Conservation (phyloP, 139 green algal genomes). For the Asterochloris erici region DNA sequence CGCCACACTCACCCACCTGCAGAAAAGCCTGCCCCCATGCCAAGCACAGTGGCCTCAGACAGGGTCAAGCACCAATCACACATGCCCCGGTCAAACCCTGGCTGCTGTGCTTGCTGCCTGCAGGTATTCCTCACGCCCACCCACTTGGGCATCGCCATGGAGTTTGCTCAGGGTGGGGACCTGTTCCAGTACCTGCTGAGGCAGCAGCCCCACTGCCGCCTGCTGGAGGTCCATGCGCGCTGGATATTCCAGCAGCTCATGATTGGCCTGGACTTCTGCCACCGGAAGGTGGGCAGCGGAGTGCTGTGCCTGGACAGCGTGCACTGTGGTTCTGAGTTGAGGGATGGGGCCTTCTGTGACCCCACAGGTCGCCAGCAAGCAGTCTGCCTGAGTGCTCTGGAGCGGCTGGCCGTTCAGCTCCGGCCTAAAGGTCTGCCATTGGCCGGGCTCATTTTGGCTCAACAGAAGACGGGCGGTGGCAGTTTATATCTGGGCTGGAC, state of each 20-base stretch:
- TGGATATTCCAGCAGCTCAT: constrained; percentile 67
- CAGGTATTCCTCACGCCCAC: constrained; percentile 48
- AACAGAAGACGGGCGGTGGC: no score
- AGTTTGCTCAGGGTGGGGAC: constrained; percentile 67
- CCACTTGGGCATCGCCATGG: constrained; percentile 57
- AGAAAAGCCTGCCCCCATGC: not conserved
- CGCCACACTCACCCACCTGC: no score
- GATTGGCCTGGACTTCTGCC: constrained; percentile 55
- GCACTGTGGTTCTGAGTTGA: no score
- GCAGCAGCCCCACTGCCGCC: not conserved
- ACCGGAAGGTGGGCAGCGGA: constrained; percentile 14
- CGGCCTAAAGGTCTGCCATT: no score
- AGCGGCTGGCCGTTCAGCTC: no score
- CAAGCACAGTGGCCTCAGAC: not conserved
- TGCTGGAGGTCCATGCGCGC: constrained; percentile 28
- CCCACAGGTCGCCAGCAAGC: no score
- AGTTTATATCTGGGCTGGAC: no score
- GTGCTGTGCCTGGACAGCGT: no score
- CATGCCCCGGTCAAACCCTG: not conserved
- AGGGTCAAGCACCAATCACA: not conserved
- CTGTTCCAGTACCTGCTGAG: constrained; percentile 47
- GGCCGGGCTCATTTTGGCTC: no score
- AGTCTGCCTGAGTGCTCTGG: no score
- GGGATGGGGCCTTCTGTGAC: no score
- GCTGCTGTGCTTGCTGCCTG: not conserved